phyloP scores from a whole-genome alignment of 75 land plant genomes.

The Azolla pinnata region DNA sequence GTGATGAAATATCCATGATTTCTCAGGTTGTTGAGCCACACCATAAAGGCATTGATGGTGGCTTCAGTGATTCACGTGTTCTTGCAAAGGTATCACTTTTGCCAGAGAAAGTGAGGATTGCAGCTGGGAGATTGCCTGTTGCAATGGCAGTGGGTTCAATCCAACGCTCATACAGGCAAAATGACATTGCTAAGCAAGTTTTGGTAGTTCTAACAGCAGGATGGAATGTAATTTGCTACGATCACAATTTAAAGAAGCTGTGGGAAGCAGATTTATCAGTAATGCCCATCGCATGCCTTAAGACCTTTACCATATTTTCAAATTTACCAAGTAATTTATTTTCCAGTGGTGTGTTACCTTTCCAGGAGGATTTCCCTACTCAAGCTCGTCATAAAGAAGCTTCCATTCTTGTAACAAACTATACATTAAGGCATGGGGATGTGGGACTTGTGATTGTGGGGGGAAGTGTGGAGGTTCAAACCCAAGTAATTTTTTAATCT shows the following conservation, averaged over 20 bases:
- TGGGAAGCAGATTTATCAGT: conserved; percentile 82
- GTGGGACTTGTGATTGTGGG: conserved; percentile 82
- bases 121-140: conserved; percentile 80
- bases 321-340: no score
- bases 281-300: no score
- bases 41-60: conserved; percentile 46
- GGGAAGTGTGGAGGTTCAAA: conserved; percentile 91
- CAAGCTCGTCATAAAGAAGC: conserved; percentile 84
- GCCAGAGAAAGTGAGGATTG: conserved; percentile 68
- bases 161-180: conserved; percentile 43
- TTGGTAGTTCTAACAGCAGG: conserved; percentile 96
- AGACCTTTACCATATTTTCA: neutral
- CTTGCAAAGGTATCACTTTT: conserved; percentile 66
- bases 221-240: conserved; percentile 92
- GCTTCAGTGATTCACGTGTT: conserved; percentile 70
- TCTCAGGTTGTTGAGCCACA: conserved; percentile 58
- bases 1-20: conserved; percentile 1
- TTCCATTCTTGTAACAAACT: conserved; percentile 77
- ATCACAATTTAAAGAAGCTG: conserved; percentile 86
- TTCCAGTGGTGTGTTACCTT: no score
- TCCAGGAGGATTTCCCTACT: conserved; percentile 86
- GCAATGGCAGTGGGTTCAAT: conserved; percentile 79
- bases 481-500: conserved; percentile 47
- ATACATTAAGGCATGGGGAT: conserved; percentile 90
- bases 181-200: conserved; percentile 62